Evolutionary conservation across 495 filamentous ascomycete genomes (phyloP), one percentile per base, ranked within the genome.

Genomic region (Chaetomium cochliodes): DNA sequence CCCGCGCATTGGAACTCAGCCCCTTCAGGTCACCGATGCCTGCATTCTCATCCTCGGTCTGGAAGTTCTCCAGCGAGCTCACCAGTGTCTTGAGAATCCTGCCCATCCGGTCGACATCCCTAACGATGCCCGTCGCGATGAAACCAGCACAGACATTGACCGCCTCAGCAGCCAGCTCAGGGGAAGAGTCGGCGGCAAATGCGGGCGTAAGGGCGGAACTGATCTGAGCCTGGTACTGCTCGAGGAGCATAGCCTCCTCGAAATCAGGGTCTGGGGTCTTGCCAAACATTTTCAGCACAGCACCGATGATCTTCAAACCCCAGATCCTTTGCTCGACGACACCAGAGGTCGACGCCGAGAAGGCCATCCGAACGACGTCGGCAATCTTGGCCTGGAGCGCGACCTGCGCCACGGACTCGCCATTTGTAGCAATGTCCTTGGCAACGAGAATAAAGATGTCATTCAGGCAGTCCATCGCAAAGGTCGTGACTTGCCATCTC

Each of bases 141-240:
- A 99, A 99, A 0, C 88, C 90, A 23, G 92, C 96, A 64, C 94
- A 98, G n/a, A 99, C 96, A 73, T 96, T 96, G 53, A 99, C 91
- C 42, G 94, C 94, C 67, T 96, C 92, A 1, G 94, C 89, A 22
- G 94, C 94, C 7, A 99, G 81, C 73, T 97, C 96, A 1, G 94
- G 92, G 5, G 93, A 97, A 2, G 94, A 98, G 76, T 99, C 94
- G 2, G 87, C 87, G 1, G 93, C 92, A 79, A 99, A 99, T 1
- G 94, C 96, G 11, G 94, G 94, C 5, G 94, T 98, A 46, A 99
- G 84, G 0, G 94, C 94, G 1, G 94, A 97, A 68, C 93, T 91
- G 70, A 98, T 97, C 73, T 99, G 94, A 18, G 94, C 94, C 74
- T 99, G 94, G 70, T 98, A 99, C 72, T 98, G 94, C 70, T 99